Percentiles rank a stretch among this genome's conserved stretches.
phyloP scores from a whole-genome alignment of 805 yeast species.

The Yarrowia sp. region DNA sequence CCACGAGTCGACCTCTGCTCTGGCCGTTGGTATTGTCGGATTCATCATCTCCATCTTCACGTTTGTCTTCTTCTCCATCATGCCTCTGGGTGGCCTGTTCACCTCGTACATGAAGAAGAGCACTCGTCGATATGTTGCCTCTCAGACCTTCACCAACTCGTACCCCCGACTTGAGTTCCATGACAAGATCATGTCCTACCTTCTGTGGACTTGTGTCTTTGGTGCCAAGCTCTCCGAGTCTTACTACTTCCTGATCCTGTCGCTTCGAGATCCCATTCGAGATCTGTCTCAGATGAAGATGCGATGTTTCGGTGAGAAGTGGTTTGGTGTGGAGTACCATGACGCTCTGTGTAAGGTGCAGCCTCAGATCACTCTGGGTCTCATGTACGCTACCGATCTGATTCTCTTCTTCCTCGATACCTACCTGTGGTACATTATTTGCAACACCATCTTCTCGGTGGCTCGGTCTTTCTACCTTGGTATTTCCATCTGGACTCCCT shows the following conservation, averaged over 20 bases:
- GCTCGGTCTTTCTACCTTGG: slow-evolving; percentile 99
- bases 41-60: slow-evolving; percentile 90
- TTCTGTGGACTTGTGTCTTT: slow-evolving; percentile 89
- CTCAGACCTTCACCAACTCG: slow-evolving; percentile 95
- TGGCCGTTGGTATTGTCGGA: slow-evolving; percentile 72
- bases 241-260: slow-evolving; percentile 85
- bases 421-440: slow-evolving; percentile 96
- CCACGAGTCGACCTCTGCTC: slow-evolving; percentile 56
- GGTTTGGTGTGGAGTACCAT: slow-evolving; percentile 63
- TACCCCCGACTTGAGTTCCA: slow-evolving; percentile 81
- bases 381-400: slow-evolving; percentile 92
- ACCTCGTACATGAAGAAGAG: slow-evolving; percentile 88
- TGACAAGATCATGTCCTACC: slow-evolving; percentile 95
- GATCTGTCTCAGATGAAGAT: slow-evolving; percentile 79
- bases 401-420: slow-evolving; percentile 98
- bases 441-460: slow-evolving; percentile 93
- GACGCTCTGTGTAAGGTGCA: slow-evolving; percentile 79
- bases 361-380: slow-evolving; percentile 85
- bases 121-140: slow-evolving; percentile 87
- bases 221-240: slow-evolving; percentile 90
- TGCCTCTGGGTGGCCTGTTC: slow-evolving; percentile 97
- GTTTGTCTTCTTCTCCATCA: slow-evolving; percentile 81
- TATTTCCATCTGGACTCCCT: slow-evolving; percentile 97
- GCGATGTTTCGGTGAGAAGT: slow-evolving; percentile 96
- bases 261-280: slow-evolving; percentile 94